Percentiles rank a stretch among this genome's conserved stretches.
Conservation (phyloP, 2,329 filamentous ascomycete genomes). For the Diaporthe aspalathi region DNA sequence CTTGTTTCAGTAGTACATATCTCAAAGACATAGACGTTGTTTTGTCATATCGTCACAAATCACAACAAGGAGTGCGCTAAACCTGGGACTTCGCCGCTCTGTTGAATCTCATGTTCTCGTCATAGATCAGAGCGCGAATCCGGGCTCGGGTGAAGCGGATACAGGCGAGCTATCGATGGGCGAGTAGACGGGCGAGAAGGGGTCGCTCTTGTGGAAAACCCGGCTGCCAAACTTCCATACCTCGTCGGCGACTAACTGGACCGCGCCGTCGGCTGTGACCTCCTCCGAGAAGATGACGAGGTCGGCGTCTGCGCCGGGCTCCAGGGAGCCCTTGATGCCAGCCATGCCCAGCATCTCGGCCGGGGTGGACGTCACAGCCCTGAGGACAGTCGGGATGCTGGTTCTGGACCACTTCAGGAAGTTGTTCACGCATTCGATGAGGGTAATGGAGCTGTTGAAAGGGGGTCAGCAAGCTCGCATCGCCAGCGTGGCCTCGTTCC, state of each 20-base stretch:
- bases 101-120: background rate
- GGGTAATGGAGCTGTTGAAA: conserved; percentile 68
- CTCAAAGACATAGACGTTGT: no score
- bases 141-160: conserved; percentile 29
- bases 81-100: no score
- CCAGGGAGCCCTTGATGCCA: conserved; percentile 73
- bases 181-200: conserved; percentile 38
- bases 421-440: conserved; percentile 87
- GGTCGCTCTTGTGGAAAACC: conserved; percentile 52
- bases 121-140: conserved; percentile 14
- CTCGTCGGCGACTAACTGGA: conserved; percentile 73
- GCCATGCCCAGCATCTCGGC: conserved; percentile 79
- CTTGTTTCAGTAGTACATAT: background rate
- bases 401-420: conserved; percentile 81
- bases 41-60: background rate
- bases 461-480: conserved; percentile 21
- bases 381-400: conserved; percentile 74
- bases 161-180: conserved; percentile 35
- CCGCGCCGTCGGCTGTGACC: conserved; percentile 54
- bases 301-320: conserved; percentile 74
- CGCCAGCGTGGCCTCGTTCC: background rate
- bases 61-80: background rate
- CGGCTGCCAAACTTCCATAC: conserved; percentile 82
- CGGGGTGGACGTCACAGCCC: conserved; percentile 80
- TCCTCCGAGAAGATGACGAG: conserved; percentile 75